Base-by-base conservation (phyloP, 2,329 filamentous ascomycete species). In the Fusarium veterinarium region DNA sequence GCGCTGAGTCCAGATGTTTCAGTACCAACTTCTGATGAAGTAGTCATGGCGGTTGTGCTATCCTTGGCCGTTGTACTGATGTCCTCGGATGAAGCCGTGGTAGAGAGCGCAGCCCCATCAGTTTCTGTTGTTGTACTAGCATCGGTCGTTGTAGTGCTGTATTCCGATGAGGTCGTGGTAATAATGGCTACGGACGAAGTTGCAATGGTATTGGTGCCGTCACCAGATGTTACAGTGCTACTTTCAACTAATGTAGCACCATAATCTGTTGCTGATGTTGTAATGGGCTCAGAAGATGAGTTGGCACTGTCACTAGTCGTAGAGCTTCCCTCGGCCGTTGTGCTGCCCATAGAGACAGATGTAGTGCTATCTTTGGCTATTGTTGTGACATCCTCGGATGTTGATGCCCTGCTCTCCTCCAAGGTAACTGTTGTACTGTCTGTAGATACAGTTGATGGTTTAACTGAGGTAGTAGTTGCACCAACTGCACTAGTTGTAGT, bases 281-380 rank as follows among this genome's bases (percentile, higher is more conserved):
- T 19, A 6, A n/a, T 25, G n/a, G 2, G 3, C 8, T 51, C 46
- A 0, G 46, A 51, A 19, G n/a, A 33, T 14, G 30, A 49, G 0
- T 4, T 25, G 48, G 0, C 0, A n/a, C 31, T 4, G 8, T 11
- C 31, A 8, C n/a, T 51, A 2, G 0, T 23, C 3, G 12, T 11
- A 6, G 48, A 23, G 9, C 3, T 2, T 20, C 2, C 30, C 0
- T 3, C 6, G 2, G 31, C 0, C 0, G n/a, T 20, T 8, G 4
- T 25, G 30, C n/a, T 35, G 16, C 17, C 30, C 3, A 19, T 3
- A 25, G 30, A 51, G 3, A 4, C 0, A 33, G n/a, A 6, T 0
- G 31, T 8, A 20, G 31, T 12, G 2, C 0, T 16, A 6, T 16
- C 31, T 14, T 25, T 25, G 8, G 30, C 8, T 1, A 1, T 48